Conservation (phyloP, 768 basidiomycete species). For the Agaricus sinodeliciosus region DNA sequence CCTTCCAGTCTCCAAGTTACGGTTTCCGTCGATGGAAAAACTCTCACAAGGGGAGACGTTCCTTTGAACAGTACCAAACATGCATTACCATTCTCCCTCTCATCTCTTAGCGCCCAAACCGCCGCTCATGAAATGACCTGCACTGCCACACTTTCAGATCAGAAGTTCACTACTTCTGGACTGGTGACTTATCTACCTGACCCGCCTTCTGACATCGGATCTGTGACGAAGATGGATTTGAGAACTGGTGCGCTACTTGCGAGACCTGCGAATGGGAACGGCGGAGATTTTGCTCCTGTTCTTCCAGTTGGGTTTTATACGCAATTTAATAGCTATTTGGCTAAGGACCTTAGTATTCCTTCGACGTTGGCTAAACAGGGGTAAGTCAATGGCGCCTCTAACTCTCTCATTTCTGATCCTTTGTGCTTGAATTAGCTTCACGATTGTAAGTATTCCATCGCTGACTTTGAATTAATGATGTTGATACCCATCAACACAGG, state of each 20-base stretch:
- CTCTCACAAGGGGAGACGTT: conserved; percentile 35
- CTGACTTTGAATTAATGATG: background rate
- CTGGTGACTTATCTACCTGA: conserved; percentile 43
- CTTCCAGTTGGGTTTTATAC: conserved; percentile 78
- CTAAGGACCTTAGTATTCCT: conserved; percentile 45
- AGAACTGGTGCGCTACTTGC: conserved; percentile 52
- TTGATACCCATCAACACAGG: conserved; percentile 21
- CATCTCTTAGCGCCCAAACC: conserved; percentile 34
- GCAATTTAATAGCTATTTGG: conserved; percentile 47
- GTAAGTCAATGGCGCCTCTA: conserved; percentile 27
- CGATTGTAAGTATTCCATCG: conserved; percentile 26
- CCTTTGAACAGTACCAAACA: conserved; percentile 46
- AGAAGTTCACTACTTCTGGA: conserved; percentile 38
- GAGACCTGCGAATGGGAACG: conserved; percentile 41
- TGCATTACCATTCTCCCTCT: conserved; percentile 42
- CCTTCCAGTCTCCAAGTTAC: conserved; percentile 31
- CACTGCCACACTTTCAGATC: conserved; percentile 28
- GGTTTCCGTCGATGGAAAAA: conserved; percentile 38
- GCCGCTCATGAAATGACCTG: conserved; percentile 32
- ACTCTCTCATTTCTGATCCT: background rate
- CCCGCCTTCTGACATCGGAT: conserved; percentile 38
- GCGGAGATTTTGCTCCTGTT: conserved; percentile 44
- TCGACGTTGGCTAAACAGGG: conserved; percentile 48
- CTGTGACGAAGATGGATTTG: conserved; percentile 59
- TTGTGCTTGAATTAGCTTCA: conserved; percentile 24